Percentiles rank a stretch among this genome's conserved stretches.
phyloP scores from a whole-genome alignment of 2,329 filamentous ascomycete genomes.

The Aspergillus sp. region DNA sequence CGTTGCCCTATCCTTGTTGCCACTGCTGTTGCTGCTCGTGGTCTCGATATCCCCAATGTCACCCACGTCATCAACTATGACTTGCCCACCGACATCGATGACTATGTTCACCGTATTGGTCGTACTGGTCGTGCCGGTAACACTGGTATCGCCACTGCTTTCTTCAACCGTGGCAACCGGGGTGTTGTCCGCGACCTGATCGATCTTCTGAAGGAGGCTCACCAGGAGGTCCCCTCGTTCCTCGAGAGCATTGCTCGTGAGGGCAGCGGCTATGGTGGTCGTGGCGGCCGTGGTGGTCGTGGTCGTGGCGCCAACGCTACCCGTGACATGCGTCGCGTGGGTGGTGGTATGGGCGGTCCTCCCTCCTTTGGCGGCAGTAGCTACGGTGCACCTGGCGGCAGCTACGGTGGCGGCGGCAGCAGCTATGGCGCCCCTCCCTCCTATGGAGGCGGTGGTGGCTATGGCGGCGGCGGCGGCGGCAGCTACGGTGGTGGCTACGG shows the following conservation, averaged over 20 bases:
- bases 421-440: slow-evolving; percentile 28
- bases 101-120: slow-evolving; percentile 99
- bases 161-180: slow-evolving; percentile 99
- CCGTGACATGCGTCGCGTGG: slow-evolving; percentile 85
- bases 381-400: slow-evolving; percentile 33
- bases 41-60: slow-evolving; percentile 93
- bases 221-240: slow-evolving; percentile 93
- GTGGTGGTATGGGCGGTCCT: slow-evolving; percentile 42
- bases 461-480: slow-evolving; percentile 38
- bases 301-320: slow-evolving; percentile 65
- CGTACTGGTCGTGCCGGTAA: slow-evolving; percentile 99
- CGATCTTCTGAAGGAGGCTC: slow-evolving; percentile 97
- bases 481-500: slow-evolving; percentile 28
- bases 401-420: slow-evolving; percentile 32
- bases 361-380: slow-evolving; percentile 41
- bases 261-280: slow-evolving; percentile 76
- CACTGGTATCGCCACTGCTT: slow-evolving; percentile 95
- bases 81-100: slow-evolving; percentile 96
- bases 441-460: slow-evolving; percentile 31
- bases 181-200: slow-evolving; percentile 95
- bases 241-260: slow-evolving; percentile 97
- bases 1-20: slow-evolving; percentile 96
- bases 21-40: slow-evolving; percentile 89
- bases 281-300: slow-evolving; percentile 72
- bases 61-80: slow-evolving; percentile 99